Percentiles rank a stretch among this genome's conserved stretches.
Evolutionary conservation across 2,329 filamentous ascomycete genomes (phyloP).

Genomic region (Incumbomyces lentus): DNA sequence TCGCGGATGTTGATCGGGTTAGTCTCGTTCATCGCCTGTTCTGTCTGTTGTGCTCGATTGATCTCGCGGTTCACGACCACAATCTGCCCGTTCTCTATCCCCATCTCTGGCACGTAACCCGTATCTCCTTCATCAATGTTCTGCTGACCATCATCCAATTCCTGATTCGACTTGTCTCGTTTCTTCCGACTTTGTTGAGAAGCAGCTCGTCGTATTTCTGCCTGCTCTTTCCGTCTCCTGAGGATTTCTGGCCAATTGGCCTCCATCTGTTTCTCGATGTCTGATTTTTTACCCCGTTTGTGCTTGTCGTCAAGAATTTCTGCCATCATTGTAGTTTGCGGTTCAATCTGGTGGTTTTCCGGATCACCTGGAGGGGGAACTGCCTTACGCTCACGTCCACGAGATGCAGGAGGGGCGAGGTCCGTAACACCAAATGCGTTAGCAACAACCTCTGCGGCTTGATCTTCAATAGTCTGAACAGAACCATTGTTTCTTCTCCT

Average conservation of each 20-base stretch:
- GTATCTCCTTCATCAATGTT: constrained; percentile 2
- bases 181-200: constrained; percentile 14
- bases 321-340: constrained; percentile 46
- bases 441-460: constrained; percentile 17
- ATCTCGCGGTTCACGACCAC: constrained; percentile 44
- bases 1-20: constrained; percentile 35
- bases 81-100: constrained; percentile 49
- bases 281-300: constrained; percentile 45
- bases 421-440: constrained; percentile 9
- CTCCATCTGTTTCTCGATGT: constrained; percentile 48
- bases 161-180: constrained; percentile 24
- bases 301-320: constrained; percentile 43
- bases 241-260: constrained; percentile 47
- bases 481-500: constrained; percentile 2
- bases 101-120: constrained; percentile 36
- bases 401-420: background rate
- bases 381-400: background rate
- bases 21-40: constrained; percentile 34
- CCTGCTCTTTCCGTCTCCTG: constrained; percentile 28
- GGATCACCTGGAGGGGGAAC: constrained; percentile 33
- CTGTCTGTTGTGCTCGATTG: constrained; percentile 45
- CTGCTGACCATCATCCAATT: constrained; percentile 20
- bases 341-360: constrained; percentile 42
- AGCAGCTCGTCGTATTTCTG: background rate
- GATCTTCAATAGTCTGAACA: constrained; percentile 7